phyloP scores from a whole-genome alignment of 306 rosid genomes.

The Sechiopsis laciniata region DNA sequence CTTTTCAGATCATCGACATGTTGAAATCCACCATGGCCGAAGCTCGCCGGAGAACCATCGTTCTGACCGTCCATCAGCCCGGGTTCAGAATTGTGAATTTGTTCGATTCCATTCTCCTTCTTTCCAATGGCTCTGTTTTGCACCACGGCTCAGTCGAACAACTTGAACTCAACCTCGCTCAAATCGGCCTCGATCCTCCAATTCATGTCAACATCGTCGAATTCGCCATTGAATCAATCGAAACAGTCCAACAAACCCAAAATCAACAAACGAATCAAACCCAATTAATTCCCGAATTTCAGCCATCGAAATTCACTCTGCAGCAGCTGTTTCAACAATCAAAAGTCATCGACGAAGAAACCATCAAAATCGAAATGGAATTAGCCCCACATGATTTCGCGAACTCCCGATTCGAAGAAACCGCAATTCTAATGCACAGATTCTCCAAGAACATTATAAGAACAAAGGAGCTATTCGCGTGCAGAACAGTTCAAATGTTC shows the following conservation, averaged over 20 bases:
- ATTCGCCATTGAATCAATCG: constrained; percentile 77
- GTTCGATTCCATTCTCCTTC: constrained; percentile 56
- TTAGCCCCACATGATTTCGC: constrained; percentile 40
- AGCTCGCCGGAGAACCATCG: constrained; percentile 52
- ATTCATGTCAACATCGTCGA: constrained; percentile 73
- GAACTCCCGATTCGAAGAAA: constrained; percentile 66
- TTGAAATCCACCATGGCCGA: constrained; percentile 79
- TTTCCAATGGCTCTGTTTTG: constrained; percentile 64
- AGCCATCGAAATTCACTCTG: constrained; percentile 36
- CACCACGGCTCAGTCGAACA: constrained; percentile 77
- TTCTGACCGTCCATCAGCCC: constrained; percentile 87
- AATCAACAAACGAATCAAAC: constrained; percentile 29
- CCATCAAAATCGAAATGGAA: too few species aligned
- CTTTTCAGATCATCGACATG: constrained; percentile 80
- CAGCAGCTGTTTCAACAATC: constrained; percentile 87
- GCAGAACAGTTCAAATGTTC: constrained; percentile 85
- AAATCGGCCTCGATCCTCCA: constrained; percentile 76
- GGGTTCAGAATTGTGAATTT: constrained; percentile 82
- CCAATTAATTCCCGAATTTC: neutral
- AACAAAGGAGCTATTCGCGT: constrained; percentile 80
- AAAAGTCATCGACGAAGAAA: constrained; percentile 15
- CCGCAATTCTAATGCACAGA: constrained; percentile 75
- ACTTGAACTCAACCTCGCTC: constrained; percentile 49
- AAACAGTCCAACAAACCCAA: constrained; percentile 43
- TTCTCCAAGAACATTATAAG: constrained; percentile 80